Evolutionary conservation across 2,329 filamentous ascomycete genomes (phyloP), one percentile per base, ranked within the genome.

Genomic region (Scedosporium dehoogii): DNA sequence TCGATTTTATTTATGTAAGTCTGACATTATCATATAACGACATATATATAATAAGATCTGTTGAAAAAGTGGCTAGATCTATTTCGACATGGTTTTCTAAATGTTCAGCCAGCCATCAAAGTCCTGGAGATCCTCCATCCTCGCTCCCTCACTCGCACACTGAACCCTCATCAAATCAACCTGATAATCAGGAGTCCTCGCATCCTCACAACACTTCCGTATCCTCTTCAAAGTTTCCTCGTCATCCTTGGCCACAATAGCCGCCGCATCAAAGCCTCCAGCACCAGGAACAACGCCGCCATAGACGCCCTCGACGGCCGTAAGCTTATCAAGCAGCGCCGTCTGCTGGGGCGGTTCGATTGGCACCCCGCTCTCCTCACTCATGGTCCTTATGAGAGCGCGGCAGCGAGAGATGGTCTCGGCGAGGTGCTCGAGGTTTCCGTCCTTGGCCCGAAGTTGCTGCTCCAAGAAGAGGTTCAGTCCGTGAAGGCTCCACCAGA

Each of bases 281-380:
- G 94, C 94, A 0, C 94, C 94, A 0, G 94, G 94, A 0, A 97
- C 94, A 0, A 97, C 91, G 0, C 92, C 94, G 0, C 92, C 92
- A 66, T 92, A 84, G 3, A 97, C 92, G 5, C 93, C 94, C 0
- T 88, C 81, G 1, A 97, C 76, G 3, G 68, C 70, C n/a, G 76
- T 83, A 63, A 93, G 81, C 9, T 86, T 89, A 74, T 99, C 89
- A 42, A 99, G 77, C 64, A 99, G 78, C 70, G 85, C 83, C 1
- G 91, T 96, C 80, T 99, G 94, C 67, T 88, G 86, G 51, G 79
- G 79, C 0, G 94, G 94, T 78, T 99, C 94, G 67, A 99, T 92
- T 3, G 92, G 92, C 6, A 96, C 92, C 0, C 80, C 85, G 60
- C 89, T 90, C 63, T 80, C 80, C 27, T 72, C 72, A 25, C 91